Evolutionary conservation across 2,329 filamentous ascomycete species (phyloP).

Genomic region (Paecilomyces dactylethromorphus): DNA sequence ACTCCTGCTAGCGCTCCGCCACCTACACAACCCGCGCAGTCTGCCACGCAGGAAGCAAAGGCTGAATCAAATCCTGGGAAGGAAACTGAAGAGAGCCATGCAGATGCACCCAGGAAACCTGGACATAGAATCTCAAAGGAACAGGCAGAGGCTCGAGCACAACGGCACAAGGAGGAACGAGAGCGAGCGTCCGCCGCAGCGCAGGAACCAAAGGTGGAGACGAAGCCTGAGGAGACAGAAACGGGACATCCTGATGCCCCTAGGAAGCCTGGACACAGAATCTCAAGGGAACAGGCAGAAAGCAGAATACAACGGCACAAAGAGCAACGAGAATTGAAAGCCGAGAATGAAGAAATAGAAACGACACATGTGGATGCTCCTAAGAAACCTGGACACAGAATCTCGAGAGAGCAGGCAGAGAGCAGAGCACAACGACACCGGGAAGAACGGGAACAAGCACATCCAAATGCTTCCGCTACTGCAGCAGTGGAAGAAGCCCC

Average conservation of each 20-base stretch:
- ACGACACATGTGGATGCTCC: background rate
- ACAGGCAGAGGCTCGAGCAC: constrained; percentile 54
- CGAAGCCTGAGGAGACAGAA: background rate
- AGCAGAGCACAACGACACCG: constrained; percentile 58
- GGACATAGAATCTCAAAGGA: constrained; percentile 27
- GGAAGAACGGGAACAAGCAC: constrained; percentile 59
- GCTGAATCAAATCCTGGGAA: background rate
- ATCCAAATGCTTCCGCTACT: constrained; percentile 35
- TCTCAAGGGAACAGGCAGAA: constrained; percentile 46
- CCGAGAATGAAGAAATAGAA: background rate
- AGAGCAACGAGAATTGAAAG: constrained; percentile 53
- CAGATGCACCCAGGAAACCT: background rate
- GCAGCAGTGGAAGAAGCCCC: background rate
- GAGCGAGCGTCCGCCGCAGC: constrained; percentile 56
- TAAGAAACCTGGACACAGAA: background rate
- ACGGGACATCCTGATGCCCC: background rate
- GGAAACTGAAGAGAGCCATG: background rate
- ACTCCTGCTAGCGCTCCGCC: background rate
- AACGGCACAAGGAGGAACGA: constrained; percentile 61
- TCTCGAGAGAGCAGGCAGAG: constrained; percentile 46
- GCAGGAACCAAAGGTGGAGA: background rate
- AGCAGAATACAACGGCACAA: constrained; percentile 59
- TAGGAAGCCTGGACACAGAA: background rate
- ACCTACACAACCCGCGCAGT: constrained; percentile 2
- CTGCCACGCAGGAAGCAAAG: background rate